phyloP scores from a whole-genome alignment of 805 yeast genomes.

The Candida ficus region DNA sequence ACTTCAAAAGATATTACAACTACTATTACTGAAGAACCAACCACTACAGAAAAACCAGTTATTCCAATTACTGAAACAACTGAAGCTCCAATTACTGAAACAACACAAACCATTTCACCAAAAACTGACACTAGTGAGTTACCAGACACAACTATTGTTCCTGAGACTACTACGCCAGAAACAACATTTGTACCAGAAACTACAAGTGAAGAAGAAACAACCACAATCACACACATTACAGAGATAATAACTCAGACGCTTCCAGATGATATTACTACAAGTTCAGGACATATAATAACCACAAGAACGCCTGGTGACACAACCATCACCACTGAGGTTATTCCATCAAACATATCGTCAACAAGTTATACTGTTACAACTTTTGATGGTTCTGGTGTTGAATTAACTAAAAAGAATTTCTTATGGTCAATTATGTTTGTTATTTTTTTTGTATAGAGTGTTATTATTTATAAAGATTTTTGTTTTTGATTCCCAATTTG shows the following conservation, averaged over 20 bases:
- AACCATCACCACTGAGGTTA: not conserved
- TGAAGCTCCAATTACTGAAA: not conserved
- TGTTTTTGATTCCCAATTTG: too few relatives aligned
- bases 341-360: not conserved
- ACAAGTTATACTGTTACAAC: constrained; percentile 1
- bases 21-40: not conserved
- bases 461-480: too few relatives aligned
- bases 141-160: too few relatives aligned
- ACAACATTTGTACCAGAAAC: too few relatives aligned
- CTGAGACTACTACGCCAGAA: not conserved
- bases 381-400: constrained; percentile 10
- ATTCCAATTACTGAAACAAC: not conserved
- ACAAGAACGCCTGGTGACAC: too few relatives aligned
- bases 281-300: too few relatives aligned
- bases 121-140: not conserved
- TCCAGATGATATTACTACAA: too few relatives aligned
- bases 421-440: not conserved
- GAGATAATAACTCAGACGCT: not conserved
- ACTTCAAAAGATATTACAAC: not conserved
- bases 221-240: not conserved
- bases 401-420: too few relatives aligned
- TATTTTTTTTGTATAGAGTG: not conserved
- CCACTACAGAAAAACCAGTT: not conserved
- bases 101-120: not conserved
- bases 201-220: not conserved